Percentiles rank a stretch among this genome's conserved stretches.
These are phyloP conservation scores for Fusarium sp. DNA, from an alignment of 2,329 filamentous ascomycete genomes.

Conservation along the genomic window DNA sequence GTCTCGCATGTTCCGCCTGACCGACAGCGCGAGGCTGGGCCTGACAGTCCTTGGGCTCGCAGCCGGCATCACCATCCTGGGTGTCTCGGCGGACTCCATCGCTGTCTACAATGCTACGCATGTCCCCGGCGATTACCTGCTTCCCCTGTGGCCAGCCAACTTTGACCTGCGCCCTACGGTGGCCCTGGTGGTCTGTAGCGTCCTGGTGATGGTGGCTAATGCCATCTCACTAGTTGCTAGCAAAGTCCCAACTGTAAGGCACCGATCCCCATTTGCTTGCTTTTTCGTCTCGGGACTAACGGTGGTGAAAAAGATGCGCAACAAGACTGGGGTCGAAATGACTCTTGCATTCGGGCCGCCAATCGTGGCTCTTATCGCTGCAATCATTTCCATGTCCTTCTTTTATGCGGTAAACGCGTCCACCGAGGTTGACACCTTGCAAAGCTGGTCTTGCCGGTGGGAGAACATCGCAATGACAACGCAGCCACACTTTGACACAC, in stretches of 20 bases:
- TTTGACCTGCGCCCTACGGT: constrained; percentile 69
- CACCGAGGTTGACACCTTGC: constrained; percentile 62
- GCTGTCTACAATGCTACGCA: constrained; percentile 67
- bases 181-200: constrained; percentile 64
- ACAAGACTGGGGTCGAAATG: constrained; percentile 30
- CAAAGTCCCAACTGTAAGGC: constrained; percentile 63
- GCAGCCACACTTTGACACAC: constrained; percentile 65
- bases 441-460: constrained; percentile 75
- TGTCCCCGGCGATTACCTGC: constrained; percentile 57
- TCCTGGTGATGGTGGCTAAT: constrained; percentile 62
- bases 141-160: constrained; percentile 68
- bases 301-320: constrained; percentile 32
- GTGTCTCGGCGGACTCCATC: constrained; percentile 65
- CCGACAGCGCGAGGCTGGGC: constrained; percentile 59
- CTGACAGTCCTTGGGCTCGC: constrained; percentile 63
- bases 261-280: neutral
- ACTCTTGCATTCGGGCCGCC: constrained; percentile 44
- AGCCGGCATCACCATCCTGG: constrained; percentile 64
- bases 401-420: constrained; percentile 69
- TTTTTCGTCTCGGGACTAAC: constrained; percentile 30
- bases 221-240: constrained; percentile 60
- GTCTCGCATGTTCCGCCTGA: constrained; percentile 51
- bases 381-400: constrained; percentile 65
- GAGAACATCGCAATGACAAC: constrained; percentile 61
- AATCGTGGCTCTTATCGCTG: constrained; percentile 48